Evolutionary conservation across 768 basidiomycete species (phyloP), one percentile per base, ranked within the genome.

Genomic region (Boletellus ananiceps): DNA sequence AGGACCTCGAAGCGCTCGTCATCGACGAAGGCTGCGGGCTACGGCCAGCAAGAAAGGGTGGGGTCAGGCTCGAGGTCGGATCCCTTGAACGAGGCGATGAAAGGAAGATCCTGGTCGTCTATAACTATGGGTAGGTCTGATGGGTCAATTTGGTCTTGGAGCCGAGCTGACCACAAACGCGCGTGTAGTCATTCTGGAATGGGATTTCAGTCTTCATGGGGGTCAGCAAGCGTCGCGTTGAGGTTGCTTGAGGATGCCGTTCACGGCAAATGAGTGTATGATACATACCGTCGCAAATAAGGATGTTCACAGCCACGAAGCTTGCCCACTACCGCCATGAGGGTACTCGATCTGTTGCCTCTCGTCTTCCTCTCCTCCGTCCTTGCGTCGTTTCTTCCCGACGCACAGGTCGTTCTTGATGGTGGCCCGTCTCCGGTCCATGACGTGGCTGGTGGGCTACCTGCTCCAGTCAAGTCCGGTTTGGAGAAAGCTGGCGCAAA

Each of bases 151-250:
- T 18, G 19, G 33, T 4, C 11, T 23, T 3, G 23, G 9, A 23
- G 35, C 38, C 23, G 23, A 25, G 35, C 42, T 49, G 16, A 61
- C 36, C 2, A 6, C 18, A 7, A 35, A 25, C 27, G 45, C 13
- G 40, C 32, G 8, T 35, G n/a, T 35, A 82, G 82, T 38, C 84
- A 87, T 60, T 75, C 75, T 7, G 83, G 85, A 8, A 78, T 73
- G 52, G 84, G 83, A 1, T 86, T 76, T 53, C 78, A 81, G 50
- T 74, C 79, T 3, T 83, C 82, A 0, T 86, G 82, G 83, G 83
- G 81, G 1, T 80, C 76, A 3, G 84, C 84, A 8, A 68, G 67
- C 4, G 67, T 73, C 11, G 81, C 75, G 0, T 52, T 81, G 14
- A 63, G 65, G 21, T 57, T 84, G 5, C 61, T 84, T 49, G 73